Conservation (phyloP, 495 filamentous ascomycete genomes). For the Hypoxylon lienhwacheense region DNA sequence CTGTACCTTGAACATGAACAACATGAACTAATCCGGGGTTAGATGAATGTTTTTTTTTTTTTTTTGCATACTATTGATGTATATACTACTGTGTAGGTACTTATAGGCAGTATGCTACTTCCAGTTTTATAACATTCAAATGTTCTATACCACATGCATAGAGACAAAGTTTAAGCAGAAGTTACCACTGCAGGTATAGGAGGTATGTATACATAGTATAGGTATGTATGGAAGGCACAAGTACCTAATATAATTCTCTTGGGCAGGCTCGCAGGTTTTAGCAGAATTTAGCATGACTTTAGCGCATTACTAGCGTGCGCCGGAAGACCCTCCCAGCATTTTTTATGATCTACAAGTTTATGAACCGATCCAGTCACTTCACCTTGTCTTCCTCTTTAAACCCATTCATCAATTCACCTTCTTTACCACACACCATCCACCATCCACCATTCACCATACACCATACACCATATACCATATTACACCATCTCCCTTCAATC, state of each 20-base stretch:
- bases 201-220: no score
- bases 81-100: no score
- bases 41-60: no score
- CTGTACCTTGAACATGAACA: neutral
- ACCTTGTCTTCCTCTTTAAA: constrained; percentile 1
- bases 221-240: neutral
- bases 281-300: no score
- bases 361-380: constrained; percentile 20
- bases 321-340: constrained; percentile 14
- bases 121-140: no score
- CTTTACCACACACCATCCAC: constrained; percentile 3
- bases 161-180: no score
- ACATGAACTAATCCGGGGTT: constrained; percentile 14
- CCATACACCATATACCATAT: neutral
- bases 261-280: constrained; percentile 33
- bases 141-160: no score
- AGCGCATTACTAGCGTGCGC: constrained; percentile 22
- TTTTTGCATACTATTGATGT: no score
- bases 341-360: constrained; percentile 24
- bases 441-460: neutral
- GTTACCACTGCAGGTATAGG: neutral
- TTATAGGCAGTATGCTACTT: constrained; percentile 1
- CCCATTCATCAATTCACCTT: constrained; percentile 18
- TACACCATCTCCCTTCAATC: neutral
- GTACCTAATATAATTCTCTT: constrained; percentile 6